Evolutionary conservation across 192 early-diverging fungal species (phyloP).

Genomic region (Entophlyctis luteolus): DNA sequence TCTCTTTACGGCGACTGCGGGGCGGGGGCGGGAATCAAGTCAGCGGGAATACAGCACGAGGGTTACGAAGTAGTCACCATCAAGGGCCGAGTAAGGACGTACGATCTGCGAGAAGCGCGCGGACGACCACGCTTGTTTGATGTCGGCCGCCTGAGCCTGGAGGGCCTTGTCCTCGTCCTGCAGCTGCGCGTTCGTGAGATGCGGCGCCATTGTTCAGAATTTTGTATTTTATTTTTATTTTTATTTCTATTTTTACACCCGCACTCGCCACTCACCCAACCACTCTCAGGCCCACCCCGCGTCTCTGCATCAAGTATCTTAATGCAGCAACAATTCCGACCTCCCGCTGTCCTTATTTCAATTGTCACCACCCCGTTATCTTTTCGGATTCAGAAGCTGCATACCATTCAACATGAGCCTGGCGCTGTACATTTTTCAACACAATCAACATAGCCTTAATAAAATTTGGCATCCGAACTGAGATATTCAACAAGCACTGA

Average conservation of each 20-base stretch:
- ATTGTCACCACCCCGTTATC: too few species aligned
- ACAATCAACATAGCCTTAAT: too few species aligned
- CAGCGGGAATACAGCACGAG: background rate
- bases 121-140: conserved; percentile 85
- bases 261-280: too few species aligned
- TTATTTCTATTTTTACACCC: background rate
- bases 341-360: too few species aligned
- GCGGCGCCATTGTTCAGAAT: conserved; percentile 6
- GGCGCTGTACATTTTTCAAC: too few species aligned
- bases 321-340: too few species aligned
- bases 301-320: too few species aligned
- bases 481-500: too few species aligned
- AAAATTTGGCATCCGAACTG: too few species aligned
- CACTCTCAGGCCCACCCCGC: too few species aligned
- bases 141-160: conserved; percentile 72
- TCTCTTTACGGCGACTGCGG: conserved; percentile 78
- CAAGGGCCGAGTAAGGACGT: conserved; percentile 72
- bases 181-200: conserved; percentile 11
- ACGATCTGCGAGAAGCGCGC: conserved; percentile 76
- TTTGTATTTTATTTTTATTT: background rate
- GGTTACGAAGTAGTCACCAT: conserved; percentile 29
- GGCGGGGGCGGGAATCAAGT: background rate
- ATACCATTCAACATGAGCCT: too few species aligned
- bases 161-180: conserved; percentile 60
- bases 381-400: too few species aligned